Evolutionary conservation across 139 green algal species (phyloP).

Genomic region (Astrephomene gubernaculifera): DNA sequence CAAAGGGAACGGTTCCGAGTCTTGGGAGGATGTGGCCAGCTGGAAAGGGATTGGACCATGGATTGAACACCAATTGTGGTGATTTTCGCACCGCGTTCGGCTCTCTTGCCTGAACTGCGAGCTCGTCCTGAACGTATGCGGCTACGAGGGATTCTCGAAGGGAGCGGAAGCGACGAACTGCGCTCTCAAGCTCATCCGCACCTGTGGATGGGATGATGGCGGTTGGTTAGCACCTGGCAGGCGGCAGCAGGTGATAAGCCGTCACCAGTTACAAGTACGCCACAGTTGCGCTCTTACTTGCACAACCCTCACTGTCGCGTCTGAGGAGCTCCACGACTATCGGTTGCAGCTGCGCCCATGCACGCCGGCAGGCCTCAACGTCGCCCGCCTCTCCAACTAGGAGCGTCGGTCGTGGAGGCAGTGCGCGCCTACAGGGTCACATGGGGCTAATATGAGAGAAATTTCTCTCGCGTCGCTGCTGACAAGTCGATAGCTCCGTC

Average conservation of each 20-base stretch:
- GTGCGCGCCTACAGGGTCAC: background rate
- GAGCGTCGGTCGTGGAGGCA: constrained; percentile 4
- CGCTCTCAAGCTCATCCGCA: background rate
- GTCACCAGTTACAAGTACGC: background rate
- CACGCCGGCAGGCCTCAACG: background rate
- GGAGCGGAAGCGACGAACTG: constrained; percentile 15
- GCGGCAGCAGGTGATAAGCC: background rate
- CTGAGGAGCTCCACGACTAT: background rate
- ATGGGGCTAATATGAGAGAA: background rate
- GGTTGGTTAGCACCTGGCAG: background rate
- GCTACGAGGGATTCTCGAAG: constrained; percentile 30
- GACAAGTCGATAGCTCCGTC: background rate
- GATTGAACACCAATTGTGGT: background rate
- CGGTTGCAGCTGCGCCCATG: constrained; percentile 10
- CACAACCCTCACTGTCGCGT: background rate
- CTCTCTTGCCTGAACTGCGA: constrained; percentile 1
- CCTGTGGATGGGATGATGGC: background rate
- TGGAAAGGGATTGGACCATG: no score
- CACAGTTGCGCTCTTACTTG: background rate
- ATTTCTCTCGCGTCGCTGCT: background rate
- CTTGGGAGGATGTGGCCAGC: background rate
- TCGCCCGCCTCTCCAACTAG: constrained; percentile 24
- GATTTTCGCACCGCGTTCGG: background rate
- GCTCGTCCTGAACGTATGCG: constrained; percentile 3
- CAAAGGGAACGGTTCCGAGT: background rate